Evolutionary conservation across 2,329 filamentous ascomycete species (phyloP).

Genomic region (Ceratocystis diversiconidia): DNA sequence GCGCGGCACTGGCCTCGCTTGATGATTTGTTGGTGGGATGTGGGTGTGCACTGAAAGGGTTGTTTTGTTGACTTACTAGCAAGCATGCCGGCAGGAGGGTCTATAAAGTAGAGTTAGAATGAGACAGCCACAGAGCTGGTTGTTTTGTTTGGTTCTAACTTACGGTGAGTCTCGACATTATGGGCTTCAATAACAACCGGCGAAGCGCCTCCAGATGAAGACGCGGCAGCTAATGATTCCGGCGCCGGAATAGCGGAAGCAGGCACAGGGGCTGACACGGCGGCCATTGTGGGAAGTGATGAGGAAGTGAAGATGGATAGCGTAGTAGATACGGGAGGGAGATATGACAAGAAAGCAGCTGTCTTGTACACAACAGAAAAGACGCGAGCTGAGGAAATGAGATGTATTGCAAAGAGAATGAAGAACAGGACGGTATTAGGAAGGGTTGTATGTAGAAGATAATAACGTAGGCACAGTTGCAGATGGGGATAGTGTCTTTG

Average conservation of each 20-base stretch:
- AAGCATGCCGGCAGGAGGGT: conserved; percentile 53
- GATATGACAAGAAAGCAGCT: not conserved
- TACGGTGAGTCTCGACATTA: conserved; percentile 59
- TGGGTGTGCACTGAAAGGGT: not conserved
- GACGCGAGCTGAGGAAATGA: not conserved
- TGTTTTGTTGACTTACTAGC: conserved; percentile 39
- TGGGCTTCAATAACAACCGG: conserved; percentile 62
- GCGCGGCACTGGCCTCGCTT: not conserved
- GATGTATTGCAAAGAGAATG: not conserved
- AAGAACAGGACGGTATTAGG: not conserved
- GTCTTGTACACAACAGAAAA: not conserved
- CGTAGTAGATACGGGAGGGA: not conserved
- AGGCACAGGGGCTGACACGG: conserved; percentile 6
- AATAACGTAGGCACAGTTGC: conserved; percentile 8
- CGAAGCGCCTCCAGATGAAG: conserved; percentile 14
- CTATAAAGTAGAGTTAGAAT: conserved; percentile 25
- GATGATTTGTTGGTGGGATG: not conserved
- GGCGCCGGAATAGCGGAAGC: not conserved
- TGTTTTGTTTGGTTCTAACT: conserved; percentile 23
- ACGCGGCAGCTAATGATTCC: not conserved
- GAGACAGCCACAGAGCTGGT: not conserved
- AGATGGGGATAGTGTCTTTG: conserved; percentile 3
- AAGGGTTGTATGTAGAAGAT: conserved; percentile 6
- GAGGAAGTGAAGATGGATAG: not conserved
- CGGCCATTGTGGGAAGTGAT: conserved; percentile 7